Conservation (phyloP, 2,329 filamentous ascomycete genomes). For the Fonsecaea nubica region DNA sequence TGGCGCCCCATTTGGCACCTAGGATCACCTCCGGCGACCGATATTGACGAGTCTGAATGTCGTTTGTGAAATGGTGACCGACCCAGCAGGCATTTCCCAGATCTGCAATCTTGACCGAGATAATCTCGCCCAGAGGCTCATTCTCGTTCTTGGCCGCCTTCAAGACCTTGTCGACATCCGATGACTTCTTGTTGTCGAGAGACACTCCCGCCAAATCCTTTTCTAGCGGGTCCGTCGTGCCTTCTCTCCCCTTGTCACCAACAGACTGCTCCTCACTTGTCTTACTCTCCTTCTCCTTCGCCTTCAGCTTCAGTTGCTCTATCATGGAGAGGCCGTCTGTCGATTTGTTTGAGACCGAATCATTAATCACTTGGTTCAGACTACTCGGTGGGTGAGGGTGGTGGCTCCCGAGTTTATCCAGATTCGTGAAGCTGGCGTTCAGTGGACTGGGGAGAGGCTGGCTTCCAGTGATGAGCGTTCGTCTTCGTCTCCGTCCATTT, state of each 20-base stretch:
- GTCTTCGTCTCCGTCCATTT: constrained; percentile 85
- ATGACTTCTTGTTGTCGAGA: constrained; percentile 72
- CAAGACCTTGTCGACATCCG: constrained; percentile 63
- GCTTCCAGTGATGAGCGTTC: constrained; percentile 95
- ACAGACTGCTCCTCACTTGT: constrained; percentile 46
- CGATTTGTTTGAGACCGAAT: constrained; percentile 55
- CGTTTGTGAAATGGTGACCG: constrained; percentile 98
- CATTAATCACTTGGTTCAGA: constrained; percentile 82
- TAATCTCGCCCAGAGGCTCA: constrained; percentile 63
- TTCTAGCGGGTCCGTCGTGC: constrained; percentile 80
- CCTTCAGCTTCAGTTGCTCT: constrained; percentile 62
- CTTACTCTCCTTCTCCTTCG: constrained; percentile 41
- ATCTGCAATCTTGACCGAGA: constrained; percentile 99
- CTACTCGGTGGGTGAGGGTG: constrained; percentile 68
- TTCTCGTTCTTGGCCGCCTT: constrained; percentile 61
- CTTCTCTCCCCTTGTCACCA: constrained; percentile 63
- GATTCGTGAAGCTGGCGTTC: constrained; percentile 85
- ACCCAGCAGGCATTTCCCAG: constrained; percentile 99
- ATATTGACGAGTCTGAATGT: constrained; percentile 98
- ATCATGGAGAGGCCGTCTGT: constrained; percentile 61
- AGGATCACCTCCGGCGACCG: constrained; percentile 96
- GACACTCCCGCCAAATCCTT: constrained; percentile 95
- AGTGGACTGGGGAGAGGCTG: constrained; percentile 94
- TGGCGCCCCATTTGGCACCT: constrained; percentile 98
- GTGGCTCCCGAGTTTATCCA: constrained; percentile 69